Conservation (phyloP, 805 yeast genomes). For the Starmerella kuoi region DNA sequence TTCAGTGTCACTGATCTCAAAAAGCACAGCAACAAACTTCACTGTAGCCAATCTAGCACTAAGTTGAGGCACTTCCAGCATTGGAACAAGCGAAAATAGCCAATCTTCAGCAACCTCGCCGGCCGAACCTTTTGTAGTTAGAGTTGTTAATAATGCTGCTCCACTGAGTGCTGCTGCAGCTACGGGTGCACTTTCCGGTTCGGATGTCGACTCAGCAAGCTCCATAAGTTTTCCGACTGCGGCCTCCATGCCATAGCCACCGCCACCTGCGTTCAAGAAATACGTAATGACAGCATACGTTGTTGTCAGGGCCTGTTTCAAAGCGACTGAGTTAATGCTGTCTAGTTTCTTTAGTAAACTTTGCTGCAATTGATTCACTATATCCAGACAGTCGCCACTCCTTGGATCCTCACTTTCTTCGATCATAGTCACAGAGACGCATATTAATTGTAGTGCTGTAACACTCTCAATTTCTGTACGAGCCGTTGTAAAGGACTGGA, state of each 20-base stretch:
- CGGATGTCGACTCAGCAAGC: conserved; percentile 23
- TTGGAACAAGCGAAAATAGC: conserved; percentile 14
- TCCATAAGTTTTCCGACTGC: conserved; percentile 22
- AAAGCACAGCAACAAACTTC: conserved; percentile 43
- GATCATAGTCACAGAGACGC: conserved; percentile 21
- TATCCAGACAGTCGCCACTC: conserved; percentile 18
- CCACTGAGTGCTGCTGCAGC: conserved; percentile 25
- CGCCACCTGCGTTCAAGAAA: conserved; percentile 27
- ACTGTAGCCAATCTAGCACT: conserved; percentile 47
- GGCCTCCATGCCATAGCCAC: conserved; percentile 27
- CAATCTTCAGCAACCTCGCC: conserved; percentile 29
- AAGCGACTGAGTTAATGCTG: conserved; percentile 1
- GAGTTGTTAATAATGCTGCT: conserved; percentile 25
- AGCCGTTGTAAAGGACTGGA: conserved; percentile 21
- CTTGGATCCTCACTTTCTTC: conserved; percentile 22
- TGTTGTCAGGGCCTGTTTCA: conserved; percentile 23
- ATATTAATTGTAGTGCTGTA: conserved; percentile 26
- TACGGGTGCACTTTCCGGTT: conserved; percentile 15
- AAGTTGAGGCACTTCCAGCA: conserved; percentile 31
- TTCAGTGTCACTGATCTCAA: conserved; percentile 36
- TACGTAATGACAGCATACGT: conserved; percentile 26
- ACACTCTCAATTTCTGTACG: conserved; percentile 26
- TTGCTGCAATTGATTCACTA: conserved; percentile 11
- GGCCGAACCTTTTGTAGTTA: conserved; percentile 18
- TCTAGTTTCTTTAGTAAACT: conserved; percentile 13